These are phyloP conservation scores for Westerdykella ornata DNA, from an alignment of 2,329 filamentous ascomycete genomes.

Conservation along the genomic window DNA sequence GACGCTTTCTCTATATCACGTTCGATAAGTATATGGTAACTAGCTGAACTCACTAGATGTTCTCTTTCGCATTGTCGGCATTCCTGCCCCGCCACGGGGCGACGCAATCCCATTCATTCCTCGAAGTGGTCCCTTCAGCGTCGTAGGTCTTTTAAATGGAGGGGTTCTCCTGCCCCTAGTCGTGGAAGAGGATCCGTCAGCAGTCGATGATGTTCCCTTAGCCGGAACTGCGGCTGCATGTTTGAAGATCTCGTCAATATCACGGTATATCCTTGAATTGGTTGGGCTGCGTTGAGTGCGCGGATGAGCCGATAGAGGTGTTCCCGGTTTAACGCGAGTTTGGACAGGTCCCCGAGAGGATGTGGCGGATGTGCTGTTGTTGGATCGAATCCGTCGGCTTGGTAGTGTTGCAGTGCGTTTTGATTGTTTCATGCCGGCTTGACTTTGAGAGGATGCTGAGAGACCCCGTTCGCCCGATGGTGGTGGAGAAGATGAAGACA, in stretches of 20 bases:
- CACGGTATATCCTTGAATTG: conserved; percentile 21
- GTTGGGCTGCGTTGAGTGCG: background rate
- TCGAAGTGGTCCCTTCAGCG: background rate
- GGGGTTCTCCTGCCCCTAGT: conserved; percentile 6
- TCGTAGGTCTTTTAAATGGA: conserved; percentile 6
- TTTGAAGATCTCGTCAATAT: conserved; percentile 25
- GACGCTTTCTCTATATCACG: too few relatives aligned
- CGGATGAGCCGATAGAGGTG: too few relatives aligned
- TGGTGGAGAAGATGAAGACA: too few relatives aligned
- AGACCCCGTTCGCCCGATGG: too few relatives aligned
- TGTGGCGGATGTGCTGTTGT: too few relatives aligned
- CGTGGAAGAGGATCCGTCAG: background rate
- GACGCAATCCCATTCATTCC: background rate
- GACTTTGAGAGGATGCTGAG: too few relatives aligned
- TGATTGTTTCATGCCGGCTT: too few relatives aligned
- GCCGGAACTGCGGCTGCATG: background rate
- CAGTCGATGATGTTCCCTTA: too few relatives aligned
- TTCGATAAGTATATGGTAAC: too few relatives aligned
- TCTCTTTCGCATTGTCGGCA: background rate
- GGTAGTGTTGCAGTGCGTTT: too few relatives aligned
- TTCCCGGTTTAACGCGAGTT: conserved; percentile 10
- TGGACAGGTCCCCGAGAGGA: background rate
- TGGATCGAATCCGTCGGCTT: too few relatives aligned
- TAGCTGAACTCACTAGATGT: background rate
- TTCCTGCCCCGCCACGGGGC: background rate